phyloP scores from a whole-genome alignment of 176 grass and related monocot species.

The Tuctoria greenei region DNA sequence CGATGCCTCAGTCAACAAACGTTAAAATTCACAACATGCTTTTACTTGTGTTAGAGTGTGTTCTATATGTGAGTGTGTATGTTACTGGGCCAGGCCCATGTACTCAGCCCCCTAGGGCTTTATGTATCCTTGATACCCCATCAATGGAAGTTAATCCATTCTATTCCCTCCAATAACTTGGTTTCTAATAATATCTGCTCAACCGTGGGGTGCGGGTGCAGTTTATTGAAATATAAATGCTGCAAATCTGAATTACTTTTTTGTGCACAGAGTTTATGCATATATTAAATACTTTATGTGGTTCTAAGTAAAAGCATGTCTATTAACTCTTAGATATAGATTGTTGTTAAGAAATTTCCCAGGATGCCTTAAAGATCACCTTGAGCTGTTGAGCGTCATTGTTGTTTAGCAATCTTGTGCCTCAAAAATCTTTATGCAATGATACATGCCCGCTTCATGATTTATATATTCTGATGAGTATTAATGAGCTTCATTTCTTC shows the following conservation, averaged over 20 bases:
- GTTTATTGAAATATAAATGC: neutral
- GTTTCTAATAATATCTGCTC: neutral
- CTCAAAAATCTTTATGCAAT: slow-evolving; percentile 1
- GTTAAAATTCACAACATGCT: neutral
- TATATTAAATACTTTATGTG: neutral
- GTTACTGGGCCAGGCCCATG: too few relatives aligned
- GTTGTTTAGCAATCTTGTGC: neutral
- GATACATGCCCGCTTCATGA: slow-evolving; percentile 10
- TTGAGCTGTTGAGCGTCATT: neutral
- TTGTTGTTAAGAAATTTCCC: neutral
- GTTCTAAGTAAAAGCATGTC: neutral
- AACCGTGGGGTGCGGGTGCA: neutral
- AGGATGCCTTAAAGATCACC: neutral
- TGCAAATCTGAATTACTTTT: neutral
- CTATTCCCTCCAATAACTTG: too few relatives aligned
- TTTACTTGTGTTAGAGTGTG: too few relatives aligned
- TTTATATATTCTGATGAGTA: slow-evolving; percentile 25
- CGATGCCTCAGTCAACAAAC: neutral
- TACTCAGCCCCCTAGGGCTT: too few relatives aligned
- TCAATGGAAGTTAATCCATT: too few relatives aligned
- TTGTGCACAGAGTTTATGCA: neutral
- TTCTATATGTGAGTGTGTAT: too few relatives aligned
- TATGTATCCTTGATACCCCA: too few relatives aligned
- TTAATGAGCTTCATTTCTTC: slow-evolving; percentile 26
- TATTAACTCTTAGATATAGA: neutral